phyloP scores from a whole-genome alignment of 331 rosid species.

The Pyrus hybrid region DNA sequence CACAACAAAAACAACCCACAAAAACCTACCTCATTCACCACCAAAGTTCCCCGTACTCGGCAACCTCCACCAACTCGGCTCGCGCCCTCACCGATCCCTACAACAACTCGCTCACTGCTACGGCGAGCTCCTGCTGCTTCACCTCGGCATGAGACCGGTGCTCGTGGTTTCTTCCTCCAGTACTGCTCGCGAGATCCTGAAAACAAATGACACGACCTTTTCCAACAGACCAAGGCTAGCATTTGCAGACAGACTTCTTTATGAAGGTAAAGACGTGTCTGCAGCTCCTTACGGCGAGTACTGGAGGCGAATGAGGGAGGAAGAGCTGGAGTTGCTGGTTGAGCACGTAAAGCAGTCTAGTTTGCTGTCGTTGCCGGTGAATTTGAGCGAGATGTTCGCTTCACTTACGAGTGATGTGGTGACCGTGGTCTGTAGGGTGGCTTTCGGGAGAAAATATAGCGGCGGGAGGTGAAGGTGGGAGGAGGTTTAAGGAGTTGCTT shows the following conservation, averaged over 20 bases:
- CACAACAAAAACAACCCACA: background rate
- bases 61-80: background rate
- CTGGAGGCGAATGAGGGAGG: slow-evolving; percentile 7
- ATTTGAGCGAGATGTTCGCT: background rate
- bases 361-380: background rate
- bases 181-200: background rate
- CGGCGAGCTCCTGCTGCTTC: background rate
- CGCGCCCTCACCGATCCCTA: background rate
- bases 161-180: background rate
- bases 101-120: background rate
- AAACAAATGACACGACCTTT: background rate
- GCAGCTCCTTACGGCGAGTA: slow-evolving; percentile 3
- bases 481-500: background rate
- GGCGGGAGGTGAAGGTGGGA: background rate
- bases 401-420: background rate
- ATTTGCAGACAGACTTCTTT: background rate
- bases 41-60: background rate
- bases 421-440: background rate
- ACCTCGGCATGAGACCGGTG: background rate
- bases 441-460: background rate
- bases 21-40: background rate
- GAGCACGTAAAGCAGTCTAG: background rate
- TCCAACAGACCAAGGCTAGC: background rate
- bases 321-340: background rate
- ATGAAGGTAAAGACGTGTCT: background rate